Conservation (phyloP, 371 early-diverging fungal genomes). For the Rhizopus arrhizus region DNA sequence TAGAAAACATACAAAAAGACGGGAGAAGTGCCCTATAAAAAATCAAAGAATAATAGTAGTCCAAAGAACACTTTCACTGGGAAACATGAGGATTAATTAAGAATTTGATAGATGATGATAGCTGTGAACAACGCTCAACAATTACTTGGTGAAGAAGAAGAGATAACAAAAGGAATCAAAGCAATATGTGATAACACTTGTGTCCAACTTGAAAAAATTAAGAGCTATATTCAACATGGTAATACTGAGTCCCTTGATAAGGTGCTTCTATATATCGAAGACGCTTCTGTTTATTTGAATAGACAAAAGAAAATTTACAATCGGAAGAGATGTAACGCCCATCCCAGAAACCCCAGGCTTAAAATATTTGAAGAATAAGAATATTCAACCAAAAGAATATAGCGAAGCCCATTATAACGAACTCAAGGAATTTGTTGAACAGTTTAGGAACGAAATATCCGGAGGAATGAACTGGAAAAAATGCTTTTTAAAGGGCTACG, state of each 20-base stretch:
- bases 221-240: slow-evolving; percentile 18
- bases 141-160: slow-evolving; percentile 15
- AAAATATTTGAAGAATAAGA: slow-evolving; percentile 17
- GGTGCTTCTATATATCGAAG: slow-evolving; percentile 21
- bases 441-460: slow-evolving; percentile 16
- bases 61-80: too few relatives aligned
- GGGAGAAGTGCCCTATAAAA: too few relatives aligned
- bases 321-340: slow-evolving; percentile 16
- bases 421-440: slow-evolving; percentile 16
- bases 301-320: slow-evolving; percentile 18
- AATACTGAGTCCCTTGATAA: slow-evolving; percentile 17
- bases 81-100: too few relatives aligned
- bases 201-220: slow-evolving; percentile 20
- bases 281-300: slow-evolving; percentile 15
- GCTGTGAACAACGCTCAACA: slow-evolving; percentile 12
- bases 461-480: slow-evolving; percentile 17
- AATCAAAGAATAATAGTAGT: too few relatives aligned
- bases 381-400: slow-evolving; percentile 19
- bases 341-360: slow-evolving; percentile 15
- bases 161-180: slow-evolving; percentile 12
- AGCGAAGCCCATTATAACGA: slow-evolving; percentile 17
- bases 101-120: neutral
- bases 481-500: slow-evolving; percentile 13
- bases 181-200: slow-evolving; percentile 16
- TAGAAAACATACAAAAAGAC: too few relatives aligned